Conservation (phyloP, 108 stramenopile genomes). For the Hondaea fermentalgiana region DNA sequence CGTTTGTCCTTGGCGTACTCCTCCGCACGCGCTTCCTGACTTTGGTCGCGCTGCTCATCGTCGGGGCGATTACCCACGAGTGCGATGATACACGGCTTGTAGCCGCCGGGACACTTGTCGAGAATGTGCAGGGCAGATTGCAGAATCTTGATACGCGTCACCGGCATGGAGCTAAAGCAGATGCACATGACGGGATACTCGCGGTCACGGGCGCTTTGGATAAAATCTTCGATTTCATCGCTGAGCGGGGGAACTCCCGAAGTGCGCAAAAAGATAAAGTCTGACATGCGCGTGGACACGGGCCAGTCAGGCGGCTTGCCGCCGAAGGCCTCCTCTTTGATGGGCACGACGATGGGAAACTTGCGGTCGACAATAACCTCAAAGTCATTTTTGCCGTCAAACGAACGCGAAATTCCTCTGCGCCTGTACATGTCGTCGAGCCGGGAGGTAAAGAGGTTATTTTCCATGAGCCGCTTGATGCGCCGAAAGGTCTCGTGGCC, state of each 20-base stretch:
- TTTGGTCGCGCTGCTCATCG: not conserved
- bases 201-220: not conserved
- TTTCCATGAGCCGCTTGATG: not conserved
- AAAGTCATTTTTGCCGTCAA: not conserved
- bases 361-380: not conserved
- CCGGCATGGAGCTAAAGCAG: constrained; percentile 9
- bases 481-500: not conserved
- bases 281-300: not conserved
- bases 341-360: not conserved
- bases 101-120: constrained; percentile 2
- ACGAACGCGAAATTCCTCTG: not conserved
- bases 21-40: not conserved
- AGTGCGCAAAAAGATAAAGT: not conserved
- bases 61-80: not conserved
- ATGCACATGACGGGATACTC: not conserved
- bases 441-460: not conserved
- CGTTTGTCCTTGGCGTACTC: not conserved
- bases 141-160: not conserved
- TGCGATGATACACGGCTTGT: not conserved
- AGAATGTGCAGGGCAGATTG: not conserved
- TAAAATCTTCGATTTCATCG: not conserved
- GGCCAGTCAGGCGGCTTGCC: not conserved
- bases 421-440: not conserved
- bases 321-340: not conserved
- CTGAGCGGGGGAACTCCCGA: not conserved